Conservation (phyloP, 2,329 filamentous ascomycete genomes). For the Aspergillus fijiensis region DNA sequence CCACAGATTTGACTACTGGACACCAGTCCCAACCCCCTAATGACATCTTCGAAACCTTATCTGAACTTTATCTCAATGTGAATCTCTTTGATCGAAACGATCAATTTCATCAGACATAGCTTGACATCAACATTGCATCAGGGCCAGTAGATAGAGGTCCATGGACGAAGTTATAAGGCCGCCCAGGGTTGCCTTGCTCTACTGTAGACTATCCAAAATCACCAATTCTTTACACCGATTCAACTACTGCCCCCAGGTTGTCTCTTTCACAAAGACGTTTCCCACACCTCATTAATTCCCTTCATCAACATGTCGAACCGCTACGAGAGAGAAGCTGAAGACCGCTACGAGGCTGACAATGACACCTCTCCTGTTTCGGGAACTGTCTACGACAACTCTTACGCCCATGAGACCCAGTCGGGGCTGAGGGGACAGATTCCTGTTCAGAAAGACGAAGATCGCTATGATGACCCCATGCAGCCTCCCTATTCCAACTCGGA, state of each 20-base stretch:
- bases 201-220: background rate
- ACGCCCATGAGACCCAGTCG: constrained; percentile 22
- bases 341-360: constrained; percentile 29
- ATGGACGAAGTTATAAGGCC: background rate
- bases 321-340: constrained; percentile 28
- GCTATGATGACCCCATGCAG: constrained; percentile 30
- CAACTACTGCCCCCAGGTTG: too few species aligned
- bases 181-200: background rate
- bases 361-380: constrained; percentile 27
- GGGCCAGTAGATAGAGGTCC: background rate
- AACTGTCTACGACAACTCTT: constrained; percentile 23
- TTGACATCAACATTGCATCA: constrained; percentile 6
- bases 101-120: background rate
- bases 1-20: background rate
- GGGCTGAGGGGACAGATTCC: constrained; percentile 20
- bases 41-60: constrained; percentile 5
- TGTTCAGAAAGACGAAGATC: constrained; percentile 25
- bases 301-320: constrained; percentile 23
- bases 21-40: background rate
- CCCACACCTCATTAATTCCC: background rate
- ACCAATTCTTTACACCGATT: too few species aligned
- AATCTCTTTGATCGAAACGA: background rate
- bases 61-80: background rate
- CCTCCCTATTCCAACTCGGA: constrained; percentile 29
- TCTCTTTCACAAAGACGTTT: too few species aligned